Evolutionary conservation across 768 basidiomycete genomes (phyloP).

Genomic region (Lanmaoa pseudosensibilis): DNA sequence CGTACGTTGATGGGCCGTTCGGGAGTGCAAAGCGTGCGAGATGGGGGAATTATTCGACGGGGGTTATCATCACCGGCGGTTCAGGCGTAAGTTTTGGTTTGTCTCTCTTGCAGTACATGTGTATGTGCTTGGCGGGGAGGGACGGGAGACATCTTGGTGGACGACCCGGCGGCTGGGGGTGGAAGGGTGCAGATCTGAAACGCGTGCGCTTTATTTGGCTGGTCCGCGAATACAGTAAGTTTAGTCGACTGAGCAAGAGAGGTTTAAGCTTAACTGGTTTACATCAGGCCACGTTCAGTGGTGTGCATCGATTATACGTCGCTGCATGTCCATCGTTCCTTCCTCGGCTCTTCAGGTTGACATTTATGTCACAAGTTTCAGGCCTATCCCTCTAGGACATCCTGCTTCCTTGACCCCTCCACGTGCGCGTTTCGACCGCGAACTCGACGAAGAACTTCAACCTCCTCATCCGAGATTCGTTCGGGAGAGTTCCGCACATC

Average conservation of each 20-base stretch:
- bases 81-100: constrained; percentile 75
- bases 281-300: constrained; percentile 68
- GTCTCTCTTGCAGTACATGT: constrained; percentile 63
- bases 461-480: constrained; percentile 38
- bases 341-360: constrained; percentile 55
- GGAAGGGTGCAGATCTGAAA: constrained; percentile 41
- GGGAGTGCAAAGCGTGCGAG: constrained; percentile 59
- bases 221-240: constrained; percentile 71
- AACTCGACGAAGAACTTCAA: constrained; percentile 28
- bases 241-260: background rate
- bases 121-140: constrained; percentile 55
- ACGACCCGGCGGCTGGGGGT: constrained; percentile 43
- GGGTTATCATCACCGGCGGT: constrained; percentile 67
- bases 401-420: constrained; percentile 7
- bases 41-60: constrained; percentile 60
- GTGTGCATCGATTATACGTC: constrained; percentile 67
- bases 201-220: constrained; percentile 78
- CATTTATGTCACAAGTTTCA: constrained; percentile 70
- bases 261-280: background rate
- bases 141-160: constrained; percentile 52
- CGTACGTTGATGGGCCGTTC: constrained; percentile 67
- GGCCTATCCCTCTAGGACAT: constrained; percentile 25
- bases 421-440: constrained; percentile 16
- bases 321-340: constrained; percentile 57
- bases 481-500: constrained; percentile 6